phyloP scores from a whole-genome alignment of 2,329 filamentous ascomycete species.

The Colletotrichum lindemuthianum region DNA sequence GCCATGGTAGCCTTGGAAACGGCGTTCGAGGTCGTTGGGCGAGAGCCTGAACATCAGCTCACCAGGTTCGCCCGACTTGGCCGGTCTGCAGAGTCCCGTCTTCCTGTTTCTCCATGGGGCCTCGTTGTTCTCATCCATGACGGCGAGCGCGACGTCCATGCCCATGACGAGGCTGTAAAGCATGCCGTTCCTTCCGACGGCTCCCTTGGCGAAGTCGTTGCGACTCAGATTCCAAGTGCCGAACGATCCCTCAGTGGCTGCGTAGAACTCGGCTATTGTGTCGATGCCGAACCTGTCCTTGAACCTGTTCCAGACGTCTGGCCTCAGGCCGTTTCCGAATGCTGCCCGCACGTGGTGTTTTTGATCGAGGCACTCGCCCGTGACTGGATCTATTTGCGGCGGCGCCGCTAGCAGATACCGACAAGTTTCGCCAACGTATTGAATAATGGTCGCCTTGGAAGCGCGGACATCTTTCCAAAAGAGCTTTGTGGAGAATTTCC shows the following conservation, averaged over 20 bases:
- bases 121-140: constrained; percentile 78
- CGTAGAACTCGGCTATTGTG: constrained; percentile 83
- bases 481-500: constrained; percentile 78
- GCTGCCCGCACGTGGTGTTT: constrained; percentile 78
- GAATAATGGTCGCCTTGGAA: constrained; percentile 77
- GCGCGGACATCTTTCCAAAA: constrained; percentile 83
- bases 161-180: constrained; percentile 67
- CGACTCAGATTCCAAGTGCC: constrained; percentile 78
- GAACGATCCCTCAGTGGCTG: constrained; percentile 76
- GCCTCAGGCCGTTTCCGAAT: constrained; percentile 86
- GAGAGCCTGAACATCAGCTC: constrained; percentile 82
- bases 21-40: constrained; percentile 66
- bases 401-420: constrained; percentile 81
- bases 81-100: constrained; percentile 74
- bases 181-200: constrained; percentile 78
- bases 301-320: constrained; percentile 87
- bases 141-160: constrained; percentile 65
- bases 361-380: constrained; percentile 75
- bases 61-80: constrained; percentile 71
- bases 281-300: constrained; percentile 82
- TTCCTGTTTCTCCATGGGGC: constrained; percentile 72
- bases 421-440: constrained; percentile 90
- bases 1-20: constrained; percentile 85
- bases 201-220: constrained; percentile 79
- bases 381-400: constrained; percentile 68